phyloP scores from a whole-genome alignment of 2,329 filamentous ascomycete species.

The Colletotrichum sp. region DNA sequence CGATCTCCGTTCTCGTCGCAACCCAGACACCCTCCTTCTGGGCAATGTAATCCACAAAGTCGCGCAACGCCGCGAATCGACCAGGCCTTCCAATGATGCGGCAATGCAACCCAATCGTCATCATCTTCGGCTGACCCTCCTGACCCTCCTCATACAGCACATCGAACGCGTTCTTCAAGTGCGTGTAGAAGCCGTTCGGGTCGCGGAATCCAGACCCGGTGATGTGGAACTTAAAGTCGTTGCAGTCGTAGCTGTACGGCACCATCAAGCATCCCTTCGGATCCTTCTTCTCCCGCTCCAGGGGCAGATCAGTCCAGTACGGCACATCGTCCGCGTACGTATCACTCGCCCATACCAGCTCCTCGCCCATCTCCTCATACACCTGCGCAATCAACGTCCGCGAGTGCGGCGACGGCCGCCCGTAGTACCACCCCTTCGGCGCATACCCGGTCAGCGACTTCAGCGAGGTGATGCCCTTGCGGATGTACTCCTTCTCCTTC shows the following conservation, averaged over 20 bases:
- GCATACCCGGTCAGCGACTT: conserved; percentile 49
- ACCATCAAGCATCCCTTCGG: conserved; percentile 58
- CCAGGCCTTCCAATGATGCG: conserved; percentile 58
- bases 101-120: conserved; percentile 61
- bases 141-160: conserved; percentile 57
- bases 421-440: conserved; percentile 56
- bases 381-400: conserved; percentile 50
- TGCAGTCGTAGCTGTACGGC: conserved; percentile 60
- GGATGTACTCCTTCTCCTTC: conserved; percentile 52
- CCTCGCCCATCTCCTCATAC: conserved; percentile 57
- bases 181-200: conserved; percentile 46
- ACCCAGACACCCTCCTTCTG: conserved; percentile 60
- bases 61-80: conserved; percentile 52
- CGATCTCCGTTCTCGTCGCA: conserved; percentile 57
- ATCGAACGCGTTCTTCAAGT: conserved; percentile 58
- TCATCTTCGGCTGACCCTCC: conserved; percentile 58
- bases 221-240: conserved; percentile 51
- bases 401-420: conserved; percentile 48
- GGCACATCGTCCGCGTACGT: conserved; percentile 60
- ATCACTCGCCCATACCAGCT: conserved; percentile 54
- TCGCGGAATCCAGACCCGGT: conserved; percentile 49
- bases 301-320: conserved; percentile 59
- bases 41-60: conserved; percentile 58
- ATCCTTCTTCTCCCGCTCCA: conserved; percentile 43
- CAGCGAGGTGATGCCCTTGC: conserved; percentile 43